Evolutionary conservation across 2,329 filamentous ascomycete genomes (phyloP).

Genomic region (Coniochaeta hoffmannii): DNA sequence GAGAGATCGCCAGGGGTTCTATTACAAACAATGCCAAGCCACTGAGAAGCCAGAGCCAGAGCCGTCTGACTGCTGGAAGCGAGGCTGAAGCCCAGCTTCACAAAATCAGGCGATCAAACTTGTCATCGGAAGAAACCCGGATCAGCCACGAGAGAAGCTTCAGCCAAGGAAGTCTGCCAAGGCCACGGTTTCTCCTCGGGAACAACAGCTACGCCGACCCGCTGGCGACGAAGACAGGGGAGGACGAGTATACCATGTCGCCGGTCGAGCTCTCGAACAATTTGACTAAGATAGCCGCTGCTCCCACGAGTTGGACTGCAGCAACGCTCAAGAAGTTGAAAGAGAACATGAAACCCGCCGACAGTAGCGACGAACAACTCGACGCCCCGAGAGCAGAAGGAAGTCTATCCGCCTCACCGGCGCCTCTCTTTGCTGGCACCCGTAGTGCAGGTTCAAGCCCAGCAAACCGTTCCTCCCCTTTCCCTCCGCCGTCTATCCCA

Average conservation of each 20-base stretch:
- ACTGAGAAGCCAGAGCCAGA: slow-evolving; percentile 16
- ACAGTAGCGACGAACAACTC: slow-evolving; percentile 1
- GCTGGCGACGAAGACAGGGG: slow-evolving; percentile 14
- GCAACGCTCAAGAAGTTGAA: slow-evolving; percentile 22
- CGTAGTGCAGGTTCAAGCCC: slow-evolving; percentile 25
- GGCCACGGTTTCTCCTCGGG: slow-evolving; percentile 22
- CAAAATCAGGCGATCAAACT: slow-evolving; percentile 30
- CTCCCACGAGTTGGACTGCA: slow-evolving; percentile 24
- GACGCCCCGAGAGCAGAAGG: neutral
- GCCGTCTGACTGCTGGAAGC: slow-evolving; percentile 23
- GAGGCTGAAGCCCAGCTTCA: slow-evolving; percentile 35
- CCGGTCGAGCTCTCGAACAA: slow-evolving; percentile 20
- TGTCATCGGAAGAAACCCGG: slow-evolving; percentile 13
- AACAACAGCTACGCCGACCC: slow-evolving; percentile 25
- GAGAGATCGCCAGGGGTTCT: slow-evolving; percentile 29
- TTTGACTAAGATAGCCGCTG: slow-evolving; percentile 16
- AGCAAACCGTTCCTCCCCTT: slow-evolving; percentile 15
- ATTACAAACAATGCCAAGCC: slow-evolving; percentile 20
- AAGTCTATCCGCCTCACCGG: slow-evolving; percentile 6
- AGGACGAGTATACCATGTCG: slow-evolving; percentile 17
- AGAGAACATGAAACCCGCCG: slow-evolving; percentile 13
- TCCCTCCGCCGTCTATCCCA: slow-evolving; percentile 11
- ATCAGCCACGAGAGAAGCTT: neutral
- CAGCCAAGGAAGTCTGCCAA: neutral
- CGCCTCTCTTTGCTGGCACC: slow-evolving; percentile 17